These are phyloP conservation scores for Myxozyma lipomycoides DNA, from an alignment of 805 yeast species.

Conservation along the genomic window DNA sequence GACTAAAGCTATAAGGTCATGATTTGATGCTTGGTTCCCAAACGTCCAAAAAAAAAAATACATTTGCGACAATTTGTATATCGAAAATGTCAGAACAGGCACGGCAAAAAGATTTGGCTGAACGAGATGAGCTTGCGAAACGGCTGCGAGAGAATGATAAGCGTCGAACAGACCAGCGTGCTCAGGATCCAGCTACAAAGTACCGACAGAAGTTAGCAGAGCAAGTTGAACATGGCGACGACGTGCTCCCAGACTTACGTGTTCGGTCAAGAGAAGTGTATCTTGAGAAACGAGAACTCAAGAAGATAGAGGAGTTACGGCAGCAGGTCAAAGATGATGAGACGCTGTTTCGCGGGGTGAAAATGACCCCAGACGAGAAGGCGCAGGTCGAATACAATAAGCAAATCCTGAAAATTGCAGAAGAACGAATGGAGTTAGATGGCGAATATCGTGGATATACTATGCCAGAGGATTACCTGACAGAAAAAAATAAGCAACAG, in stretches of 20 bases:
- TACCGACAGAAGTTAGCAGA: constrained; percentile 6
- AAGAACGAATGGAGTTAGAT: constrained; percentile 41
- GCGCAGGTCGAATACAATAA: constrained; percentile 51
- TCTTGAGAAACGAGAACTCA: constrained; percentile 47
- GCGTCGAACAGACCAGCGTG: constrained; percentile 3
- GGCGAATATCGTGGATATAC: constrained; percentile 42
- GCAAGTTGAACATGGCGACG: constrained; percentile 21
- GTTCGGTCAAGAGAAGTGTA: constrained; percentile 49
- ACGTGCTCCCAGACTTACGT: constrained; percentile 40
- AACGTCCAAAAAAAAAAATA: no score
- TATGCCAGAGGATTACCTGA: constrained; percentile 57
- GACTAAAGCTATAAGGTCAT: no score
- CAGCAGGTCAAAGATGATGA: constrained; percentile 48
- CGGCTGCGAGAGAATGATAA: constrained; percentile 30
- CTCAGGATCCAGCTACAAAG: constrained; percentile 1
- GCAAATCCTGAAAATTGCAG: constrained; percentile 46
- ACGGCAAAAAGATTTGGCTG: constrained; percentile 30
- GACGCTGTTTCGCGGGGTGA: constrained; percentile 44
- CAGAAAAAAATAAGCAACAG: constrained; percentile 51
- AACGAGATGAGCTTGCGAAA: constrained; percentile 36
- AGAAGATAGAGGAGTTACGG: constrained; percentile 43
- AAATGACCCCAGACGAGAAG: constrained; percentile 47
- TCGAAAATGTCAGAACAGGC: constrained; percentile 1
- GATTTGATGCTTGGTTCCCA: no score
- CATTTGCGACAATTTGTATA: neutral